These are phyloP conservation scores for Berkeleyomyces rouxiae DNA, from an alignment of 2,329 filamentous ascomycete genomes.

Conservation along the genomic window DNA sequence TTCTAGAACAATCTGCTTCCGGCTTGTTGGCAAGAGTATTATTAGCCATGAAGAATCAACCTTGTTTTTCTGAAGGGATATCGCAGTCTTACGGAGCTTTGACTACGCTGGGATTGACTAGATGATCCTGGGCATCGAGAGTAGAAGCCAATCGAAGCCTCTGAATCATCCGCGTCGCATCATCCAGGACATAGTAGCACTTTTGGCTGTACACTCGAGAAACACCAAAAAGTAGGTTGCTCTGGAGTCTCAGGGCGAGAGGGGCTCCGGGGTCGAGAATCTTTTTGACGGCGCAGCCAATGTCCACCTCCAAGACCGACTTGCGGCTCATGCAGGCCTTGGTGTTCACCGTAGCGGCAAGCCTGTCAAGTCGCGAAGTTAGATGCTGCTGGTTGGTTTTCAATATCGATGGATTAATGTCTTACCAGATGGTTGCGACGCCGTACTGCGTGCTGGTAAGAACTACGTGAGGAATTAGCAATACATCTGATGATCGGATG, in stretches of 20 bases:
- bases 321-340: conserved; percentile 64
- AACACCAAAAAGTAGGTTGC: conserved; percentile 73
- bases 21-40: conserved; percentile 31
- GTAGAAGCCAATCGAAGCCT: conserved; percentile 21
- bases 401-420: background rate
- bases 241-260: conserved; percentile 77
- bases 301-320: conserved; percentile 74
- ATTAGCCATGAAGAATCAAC: background rate
- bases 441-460: conserved; percentile 78
- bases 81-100: conserved; percentile 47
- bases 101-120: conserved; percentile 51
- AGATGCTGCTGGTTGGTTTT: background rate
- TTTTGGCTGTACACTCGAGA: conserved; percentile 77
- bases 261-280: conserved; percentile 70
- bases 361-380: conserved; percentile 36
- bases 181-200: conserved; percentile 67
- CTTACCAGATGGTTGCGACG: conserved; percentile 84
- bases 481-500: background rate
- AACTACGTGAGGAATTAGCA: conserved; percentile 31
- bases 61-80: background rate
- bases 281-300: conserved; percentile 73
- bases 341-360: conserved; percentile 76
- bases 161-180: conserved; percentile 45
- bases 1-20: conserved; percentile 56
- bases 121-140: conserved; percentile 8